Conservation (phyloP, 2,329 filamentous ascomycete species). For the Incumbomyces delicatus region DNA sequence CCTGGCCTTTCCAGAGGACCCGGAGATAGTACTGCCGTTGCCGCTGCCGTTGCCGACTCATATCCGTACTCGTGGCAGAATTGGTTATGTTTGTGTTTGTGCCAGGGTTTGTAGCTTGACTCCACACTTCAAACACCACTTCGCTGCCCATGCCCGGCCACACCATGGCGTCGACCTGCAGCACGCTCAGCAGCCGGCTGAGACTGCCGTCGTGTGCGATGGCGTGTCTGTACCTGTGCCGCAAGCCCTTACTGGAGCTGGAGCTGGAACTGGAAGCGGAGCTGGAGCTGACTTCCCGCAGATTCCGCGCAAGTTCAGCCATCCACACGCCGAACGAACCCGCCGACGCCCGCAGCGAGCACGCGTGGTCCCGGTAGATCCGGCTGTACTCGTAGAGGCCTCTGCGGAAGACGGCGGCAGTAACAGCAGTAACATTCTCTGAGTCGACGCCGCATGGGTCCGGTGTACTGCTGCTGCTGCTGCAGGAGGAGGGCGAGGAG, state of each 20-base stretch:
- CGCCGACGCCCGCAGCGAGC: conserved; percentile 52
- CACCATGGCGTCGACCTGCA: conserved; percentile 67
- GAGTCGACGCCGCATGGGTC: conserved; percentile 53
- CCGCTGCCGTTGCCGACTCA: too few relatives aligned
- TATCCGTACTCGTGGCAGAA: too few relatives aligned
- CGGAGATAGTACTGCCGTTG: conserved; percentile 45
- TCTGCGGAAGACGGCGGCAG: conserved; percentile 62
- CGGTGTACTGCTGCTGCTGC: conserved; percentile 45
- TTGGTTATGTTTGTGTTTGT: too few relatives aligned
- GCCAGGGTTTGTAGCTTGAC: background rate
- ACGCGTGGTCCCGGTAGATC: conserved; percentile 58
- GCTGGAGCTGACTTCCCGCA: conserved; percentile 50
- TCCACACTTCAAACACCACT: conserved; percentile 64
- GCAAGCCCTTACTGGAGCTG: too few relatives aligned
- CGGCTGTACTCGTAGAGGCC: conserved; percentile 75
- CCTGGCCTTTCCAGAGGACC: conserved; percentile 60
- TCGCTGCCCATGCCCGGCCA: conserved; percentile 80
- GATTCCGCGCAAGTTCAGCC: conserved; percentile 58
- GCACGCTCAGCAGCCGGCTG: conserved; percentile 54
- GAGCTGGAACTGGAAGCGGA: too few relatives aligned
- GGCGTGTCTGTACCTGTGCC: conserved; percentile 58
- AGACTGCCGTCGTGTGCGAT: conserved; percentile 71
- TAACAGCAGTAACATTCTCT: conserved; percentile 34
- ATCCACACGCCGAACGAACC: conserved; percentile 63
- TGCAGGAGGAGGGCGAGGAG: too few relatives aligned